Percentiles rank a stretch among this genome's conserved stretches.
Conservation (phyloP, 345 rosid genomes). For the Turritis glabra region DNA sequence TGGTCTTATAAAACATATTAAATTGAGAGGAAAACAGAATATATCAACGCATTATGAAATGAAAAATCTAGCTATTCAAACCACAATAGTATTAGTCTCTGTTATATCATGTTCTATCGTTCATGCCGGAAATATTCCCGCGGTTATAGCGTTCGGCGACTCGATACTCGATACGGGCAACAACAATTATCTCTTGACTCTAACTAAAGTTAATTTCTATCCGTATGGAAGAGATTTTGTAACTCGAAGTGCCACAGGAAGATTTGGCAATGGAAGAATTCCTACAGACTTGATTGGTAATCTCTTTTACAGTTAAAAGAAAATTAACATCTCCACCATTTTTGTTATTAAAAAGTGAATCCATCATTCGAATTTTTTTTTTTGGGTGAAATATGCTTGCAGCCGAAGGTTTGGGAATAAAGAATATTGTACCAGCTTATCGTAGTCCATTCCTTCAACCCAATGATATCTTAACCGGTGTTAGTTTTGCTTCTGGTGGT, state of each 20-base stretch:
- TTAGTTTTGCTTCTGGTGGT: constrained; percentile 40
- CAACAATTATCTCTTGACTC: constrained; percentile 30
- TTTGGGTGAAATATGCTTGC: constrained; percentile 1
- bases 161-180: constrained; percentile 48
- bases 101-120: neutral
- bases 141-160: constrained; percentile 45
- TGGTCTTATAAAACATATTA: neutral
- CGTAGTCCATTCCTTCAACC: constrained; percentile 31
- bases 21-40: neutral
- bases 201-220: constrained; percentile 36
- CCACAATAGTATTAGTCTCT: neutral
- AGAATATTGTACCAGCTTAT: constrained; percentile 33
- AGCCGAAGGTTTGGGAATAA: constrained; percentile 40
- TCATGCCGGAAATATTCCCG: constrained; percentile 28
- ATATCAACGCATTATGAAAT: neutral
- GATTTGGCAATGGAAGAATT: constrained; percentile 44
- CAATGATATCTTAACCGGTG: constrained; percentile 38
- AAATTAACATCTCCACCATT: neutral
- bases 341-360: neutral
- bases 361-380: neutral
- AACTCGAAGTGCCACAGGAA: constrained; percentile 34
- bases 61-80: neutral
- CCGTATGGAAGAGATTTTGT: constrained; percentile 43
- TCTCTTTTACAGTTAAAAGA: neutral
- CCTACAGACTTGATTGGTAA: constrained; percentile 46